Evolutionary conservation across 495 filamentous ascomycete genomes (phyloP).

Genomic region (Venustampulla echinocandica): DNA sequence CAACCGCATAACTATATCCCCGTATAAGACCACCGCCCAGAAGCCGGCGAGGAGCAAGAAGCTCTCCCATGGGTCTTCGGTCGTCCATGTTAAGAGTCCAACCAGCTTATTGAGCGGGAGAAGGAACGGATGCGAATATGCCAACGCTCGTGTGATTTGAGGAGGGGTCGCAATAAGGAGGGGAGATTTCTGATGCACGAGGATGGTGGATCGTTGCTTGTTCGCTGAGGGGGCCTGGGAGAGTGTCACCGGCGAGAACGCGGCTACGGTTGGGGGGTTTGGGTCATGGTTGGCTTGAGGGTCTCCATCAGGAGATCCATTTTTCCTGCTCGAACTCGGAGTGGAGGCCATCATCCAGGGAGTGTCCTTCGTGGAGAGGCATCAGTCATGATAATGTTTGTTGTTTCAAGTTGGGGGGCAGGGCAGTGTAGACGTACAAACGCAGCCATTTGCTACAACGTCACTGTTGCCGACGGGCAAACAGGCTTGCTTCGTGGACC

Average conservation of each 20-base stretch:
- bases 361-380: conserved; percentile 18
- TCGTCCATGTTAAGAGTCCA: conserved; percentile 88
- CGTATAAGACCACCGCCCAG: conserved; percentile 80
- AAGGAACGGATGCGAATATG: conserved; percentile 90
- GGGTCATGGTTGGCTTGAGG: conserved; percentile 31
- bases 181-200: conserved; percentile 94
- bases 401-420: not conserved
- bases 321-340: conserved; percentile 13
- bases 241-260: conserved; percentile 78
- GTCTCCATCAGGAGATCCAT: conserved; percentile 18
- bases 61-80: conserved; percentile 89
- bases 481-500: conserved; percentile 7
- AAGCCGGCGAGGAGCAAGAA: conserved; percentile 79
- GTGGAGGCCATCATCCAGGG: conserved; percentile 26
- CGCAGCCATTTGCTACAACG: conserved; percentile 23
- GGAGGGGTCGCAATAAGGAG: conserved; percentile 89
- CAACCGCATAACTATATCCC: conserved; percentile 67
- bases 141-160: conserved; percentile 81
- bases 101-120: conserved; percentile 73
- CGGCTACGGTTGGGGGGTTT: conserved; percentile 65
- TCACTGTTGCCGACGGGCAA: conserved; percentile 14
- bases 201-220: conserved; percentile 75
- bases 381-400: conserved; percentile 1
- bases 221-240: conserved; percentile 59
- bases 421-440: conserved; percentile 6